Evolutionary conservation across 129 eudicot species (phyloP).

Genomic region (Pulicaria dysenterica): DNA sequence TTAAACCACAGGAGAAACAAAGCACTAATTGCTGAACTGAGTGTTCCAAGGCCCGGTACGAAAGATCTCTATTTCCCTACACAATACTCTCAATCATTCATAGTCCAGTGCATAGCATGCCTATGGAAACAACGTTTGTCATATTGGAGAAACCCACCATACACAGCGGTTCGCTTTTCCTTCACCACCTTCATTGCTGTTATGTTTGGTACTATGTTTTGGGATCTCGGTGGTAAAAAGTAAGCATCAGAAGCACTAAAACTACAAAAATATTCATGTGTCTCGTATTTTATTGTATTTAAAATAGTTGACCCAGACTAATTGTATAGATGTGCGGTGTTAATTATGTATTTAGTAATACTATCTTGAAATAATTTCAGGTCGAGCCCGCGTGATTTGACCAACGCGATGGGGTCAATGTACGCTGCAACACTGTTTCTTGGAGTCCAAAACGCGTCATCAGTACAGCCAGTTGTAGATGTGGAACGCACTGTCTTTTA

Average conservation of each 20-base stretch:
- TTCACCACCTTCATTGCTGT: constrained; percentile 44
- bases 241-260: constrained; percentile 14
- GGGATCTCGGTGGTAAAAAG: constrained; percentile 59
- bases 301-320: too few species aligned
- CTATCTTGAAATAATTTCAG: constrained; percentile 20
- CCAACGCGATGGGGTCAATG: constrained; percentile 61
- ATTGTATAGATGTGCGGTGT: too few species aligned
- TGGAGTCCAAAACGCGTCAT: constrained; percentile 38
- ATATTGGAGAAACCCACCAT: constrained; percentile 54
- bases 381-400: constrained; percentile 34
- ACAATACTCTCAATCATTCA: constrained; percentile 44
- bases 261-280: not conserved
- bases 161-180: constrained; percentile 48
- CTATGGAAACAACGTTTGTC: constrained; percentile 59
- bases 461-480: constrained; percentile 55
- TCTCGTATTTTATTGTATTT: too few species aligned
- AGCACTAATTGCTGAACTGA: constrained; percentile 43
- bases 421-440: constrained; percentile 44
- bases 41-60: constrained; percentile 47
- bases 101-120: constrained; percentile 49
- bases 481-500: constrained; percentile 57
- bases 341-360: too few species aligned
- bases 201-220: constrained; percentile 55
- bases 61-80: constrained; percentile 45
- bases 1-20: constrained; percentile 43